Base-by-base conservation (phyloP, 176 grass and related monocot genomes). In the Lolium perenne region DNA sequence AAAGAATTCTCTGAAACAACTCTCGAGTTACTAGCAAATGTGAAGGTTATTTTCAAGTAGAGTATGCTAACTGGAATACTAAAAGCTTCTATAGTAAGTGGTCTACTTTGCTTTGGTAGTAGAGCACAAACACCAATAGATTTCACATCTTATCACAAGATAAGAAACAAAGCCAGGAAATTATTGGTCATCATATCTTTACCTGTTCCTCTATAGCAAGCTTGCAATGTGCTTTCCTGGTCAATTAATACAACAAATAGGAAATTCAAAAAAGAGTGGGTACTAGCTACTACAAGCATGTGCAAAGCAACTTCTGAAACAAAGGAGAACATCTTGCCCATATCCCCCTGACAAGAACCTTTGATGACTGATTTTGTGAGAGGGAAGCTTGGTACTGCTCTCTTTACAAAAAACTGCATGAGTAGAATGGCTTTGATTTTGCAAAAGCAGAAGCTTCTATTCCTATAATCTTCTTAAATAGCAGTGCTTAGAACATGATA, bases 401-500 rank as follows among this genome's bases (percentile, higher is more conserved):
- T 63, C 40, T 80, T 80, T 67, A 59, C 8, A 71, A 80, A 85
- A 82, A 82, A 48, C 72, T 18, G 43, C 50, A 65, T 78, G 74
- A 73, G n/a, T 83, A 73, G 51, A 83, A 76, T 71, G 80, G 65
- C 67, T 75, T 83, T 88, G 50, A 65, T 80, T 84, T 80, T 50
- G 0, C n/a, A 74, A 89, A 92, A 82, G 82, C 41, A 21, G 89
- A 60, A 74, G 55, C 26, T 87, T 80, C 71, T 79, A 84, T 80
- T 60, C 51, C 55, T 63, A 79, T 77, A 88, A 76, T 73, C 58
- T 60, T 80, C 87, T 64, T 84, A 88, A 88, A 85, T 85, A 88
- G 62, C 70, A 78, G 70, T 86, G 80, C 40, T 87, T 87, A 84
- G 70, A 87, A 81, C 80, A 58, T 32, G 70, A 77, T 56, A 82